phyloP scores from a whole-genome alignment of 192 early-diverging fungal genomes.

The Backusella mclennaniae region DNA sequence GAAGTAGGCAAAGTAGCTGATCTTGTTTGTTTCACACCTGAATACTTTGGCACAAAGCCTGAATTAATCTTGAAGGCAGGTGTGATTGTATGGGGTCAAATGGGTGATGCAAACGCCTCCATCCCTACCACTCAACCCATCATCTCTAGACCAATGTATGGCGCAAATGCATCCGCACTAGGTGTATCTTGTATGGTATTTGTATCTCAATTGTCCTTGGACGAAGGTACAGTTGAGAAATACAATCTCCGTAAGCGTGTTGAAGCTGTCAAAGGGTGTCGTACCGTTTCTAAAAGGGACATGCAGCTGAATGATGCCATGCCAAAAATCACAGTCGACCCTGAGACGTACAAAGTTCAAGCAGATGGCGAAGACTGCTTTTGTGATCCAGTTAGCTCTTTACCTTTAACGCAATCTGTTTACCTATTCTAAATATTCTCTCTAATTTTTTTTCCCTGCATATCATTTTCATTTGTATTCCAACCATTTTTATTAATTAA shows the following conservation, averaged over 20 bases:
- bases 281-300: slow-evolving; percentile 76
- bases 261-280: slow-evolving; percentile 72
- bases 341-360: slow-evolving; percentile 87
- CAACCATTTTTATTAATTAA: neutral
- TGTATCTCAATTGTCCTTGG: slow-evolving; percentile 75
- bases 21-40: slow-evolving; percentile 81
- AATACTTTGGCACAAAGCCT: slow-evolving; percentile 89
- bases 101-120: slow-evolving; percentile 94
- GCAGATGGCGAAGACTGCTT: slow-evolving; percentile 71
- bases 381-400: slow-evolving; percentile 66
- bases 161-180: slow-evolving; percentile 59
- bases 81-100: slow-evolving; percentile 77
- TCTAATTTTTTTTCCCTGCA: neutral
- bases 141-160: slow-evolving; percentile 85
- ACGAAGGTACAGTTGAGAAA: slow-evolving; percentile 48
- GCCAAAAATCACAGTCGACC: slow-evolving; percentile 83
- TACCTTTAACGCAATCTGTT: slow-evolving; percentile 72
- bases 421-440: slow-evolving; percentile 52
- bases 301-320: slow-evolving; percentile 83
- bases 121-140: slow-evolving; percentile 95
- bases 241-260: slow-evolving; percentile 70
- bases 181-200: slow-evolving; percentile 71
- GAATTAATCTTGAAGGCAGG: slow-evolving; percentile 88
- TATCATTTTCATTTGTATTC: slow-evolving; percentile 3
- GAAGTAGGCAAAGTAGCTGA: slow-evolving; percentile 95